phyloP scores from a whole-genome alignment of 345 rosid genomes.

The Eutrema yunnanense region DNA sequence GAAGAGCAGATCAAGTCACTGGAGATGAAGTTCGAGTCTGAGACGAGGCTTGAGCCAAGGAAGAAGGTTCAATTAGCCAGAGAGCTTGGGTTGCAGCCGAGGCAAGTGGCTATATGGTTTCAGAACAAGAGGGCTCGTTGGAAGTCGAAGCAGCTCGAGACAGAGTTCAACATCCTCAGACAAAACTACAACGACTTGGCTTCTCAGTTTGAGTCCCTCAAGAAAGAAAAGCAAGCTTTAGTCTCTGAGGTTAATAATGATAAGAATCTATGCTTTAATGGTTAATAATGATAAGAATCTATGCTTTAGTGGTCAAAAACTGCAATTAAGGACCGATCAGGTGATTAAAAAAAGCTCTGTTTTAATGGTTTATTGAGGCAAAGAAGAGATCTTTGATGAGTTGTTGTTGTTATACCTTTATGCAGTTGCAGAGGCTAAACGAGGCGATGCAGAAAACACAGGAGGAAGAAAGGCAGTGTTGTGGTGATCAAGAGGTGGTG shows the following conservation, averaged over 20 bases:
- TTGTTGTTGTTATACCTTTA: not conserved
- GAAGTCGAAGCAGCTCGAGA: conserved; percentile 80
- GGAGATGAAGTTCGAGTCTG: conserved; percentile 65
- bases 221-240: conserved; percentile 64
- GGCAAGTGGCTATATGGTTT: conserved; percentile 93
- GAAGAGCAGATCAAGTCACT: conserved; percentile 77
- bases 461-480: conserved; percentile 12
- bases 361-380: not conserved
- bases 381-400: conserved; percentile 5
- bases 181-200: conserved; percentile 50
- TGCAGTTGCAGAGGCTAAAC: conserved; percentile 60
- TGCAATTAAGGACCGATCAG: not conserved
- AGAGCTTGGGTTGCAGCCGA: conserved; percentile 74
- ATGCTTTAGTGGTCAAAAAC: not conserved
- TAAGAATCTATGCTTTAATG: not conserved
- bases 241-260: conserved; percentile 37
- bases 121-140: conserved; percentile 86
- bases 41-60: conserved; percentile 63
- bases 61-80: conserved; percentile 69
- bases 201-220: conserved; percentile 48
- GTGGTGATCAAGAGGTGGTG: conserved; percentile 31
- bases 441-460: conserved; percentile 26
- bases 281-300: not conserved
- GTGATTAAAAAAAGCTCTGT: not conserved
- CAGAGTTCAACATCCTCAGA: conserved; percentile 47